Evolutionary conservation across 257 asterid genomes (phyloP), one percentile per base, ranked within the genome.

Genomic region (Rauvolfia tetraphylla): DNA sequence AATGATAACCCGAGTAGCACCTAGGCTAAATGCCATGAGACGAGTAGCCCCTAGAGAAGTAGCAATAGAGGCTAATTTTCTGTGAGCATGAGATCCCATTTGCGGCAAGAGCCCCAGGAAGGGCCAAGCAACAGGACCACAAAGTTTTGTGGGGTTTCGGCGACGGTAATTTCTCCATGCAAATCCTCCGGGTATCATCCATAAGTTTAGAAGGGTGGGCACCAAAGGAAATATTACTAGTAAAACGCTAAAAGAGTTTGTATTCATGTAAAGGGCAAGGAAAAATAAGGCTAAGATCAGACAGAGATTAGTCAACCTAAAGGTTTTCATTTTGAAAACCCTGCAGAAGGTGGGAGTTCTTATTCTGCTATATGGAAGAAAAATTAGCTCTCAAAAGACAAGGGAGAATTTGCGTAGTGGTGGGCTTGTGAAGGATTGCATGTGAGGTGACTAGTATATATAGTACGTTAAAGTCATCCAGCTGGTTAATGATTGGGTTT

Each of bases 1-100:
- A 59, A 90, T 80, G 79, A 87, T 79, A 44, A 89, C 77, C 4
- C 89, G 89, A 58, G 82, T 79, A 0, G 79, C n/a, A 12, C 96
- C 94, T 0, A 90, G 86, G 34, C 87, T 85, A 9, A 90, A 79
- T 33, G 87, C 86, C 92, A 90, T 89, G 72, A 87, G 83, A 13
- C 92, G 89, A 51, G 53, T 85, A 1, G 91, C 82, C 1, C 71
- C 77, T 3, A 87, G 49, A 1, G 85, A 80, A 42, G 42, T 18
- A 9, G 96, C 92, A 71, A 81, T 14, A 7, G 39, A 27, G 14
- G 94, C 91, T 27, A 90, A 81, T 36, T 86, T 89, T 7, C 87
- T 68, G 54, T 90, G 96, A 78, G 93, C 91, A 18, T 79, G 85
- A 34, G 77, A 70, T 4, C 89, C 89, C 90, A 89, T 87, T 44